Base-by-base conservation (phyloP, 352 stramenopile genomes). In the Phytophthora vignae region DNA sequence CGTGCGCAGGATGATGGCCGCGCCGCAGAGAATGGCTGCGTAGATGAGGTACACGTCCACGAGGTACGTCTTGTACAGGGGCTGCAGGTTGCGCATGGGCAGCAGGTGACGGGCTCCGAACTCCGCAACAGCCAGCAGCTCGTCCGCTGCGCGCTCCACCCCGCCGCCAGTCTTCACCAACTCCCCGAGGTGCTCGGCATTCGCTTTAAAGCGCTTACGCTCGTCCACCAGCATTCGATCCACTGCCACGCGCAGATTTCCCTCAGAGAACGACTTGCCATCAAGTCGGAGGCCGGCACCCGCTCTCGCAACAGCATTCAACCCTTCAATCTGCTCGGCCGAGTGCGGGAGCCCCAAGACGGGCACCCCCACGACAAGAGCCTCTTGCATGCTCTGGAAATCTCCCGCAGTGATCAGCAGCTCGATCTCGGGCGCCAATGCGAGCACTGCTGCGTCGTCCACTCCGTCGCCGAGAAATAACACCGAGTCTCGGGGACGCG, bases 1-100 rank as follows among this genome's bases (percentile, higher is more conserved):
- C 59, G 88, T 92, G 62, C 90, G 87, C 44, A 96, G 73, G 49
- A 95, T 90, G 63, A 96, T 87, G n/a, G 85, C 85, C 17, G 88
- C 83, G 31, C 83, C 85, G 63, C 90, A 95, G n/a, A 96, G 78
- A 59, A 96, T 93, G 22, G 79, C 73, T 10, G 83, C 83, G 71
- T 96, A 96, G 50, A 96, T 79, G n/a, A 92, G 67, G 67, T 95
- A 95, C 55, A 95, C 90, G 65, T 95, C 90, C 67, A 96, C 79
- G 12, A 96, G 76, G 68, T 88, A 95, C 69, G 83, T 93, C 78
- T 93, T 94, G 84, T 92, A 90, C 15, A 94, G 73, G 36, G 85
- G 83, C 74, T 94, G 87, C 54, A 82, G 59, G 64, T 86, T 91
- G 62, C 76, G 76, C 52, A 76, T 79, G 0, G 87, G 82, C 46